Conservation (phyloP, 768 basidiomycete species). For the Rhodotorula toruloides region DNA sequence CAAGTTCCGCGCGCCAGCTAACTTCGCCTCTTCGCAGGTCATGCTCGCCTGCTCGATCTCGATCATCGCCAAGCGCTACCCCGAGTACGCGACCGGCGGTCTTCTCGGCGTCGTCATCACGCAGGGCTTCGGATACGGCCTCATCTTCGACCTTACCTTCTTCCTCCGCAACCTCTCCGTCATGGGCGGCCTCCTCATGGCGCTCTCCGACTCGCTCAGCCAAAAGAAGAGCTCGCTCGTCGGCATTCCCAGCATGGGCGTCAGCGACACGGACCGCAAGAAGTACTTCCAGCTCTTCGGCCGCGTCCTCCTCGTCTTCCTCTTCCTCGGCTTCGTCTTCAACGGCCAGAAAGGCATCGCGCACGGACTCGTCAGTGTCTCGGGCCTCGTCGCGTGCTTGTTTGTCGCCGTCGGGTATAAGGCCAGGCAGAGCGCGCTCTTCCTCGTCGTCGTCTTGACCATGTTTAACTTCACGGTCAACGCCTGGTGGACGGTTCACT, state of each 20-base stretch:
- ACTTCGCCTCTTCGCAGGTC: conserved; percentile 53
- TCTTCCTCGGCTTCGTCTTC: conserved; percentile 83
- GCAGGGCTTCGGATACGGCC: conserved; percentile 96
- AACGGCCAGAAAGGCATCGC: conserved; percentile 36
- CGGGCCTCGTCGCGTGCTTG: conserved; percentile 83
- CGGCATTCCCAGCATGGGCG: conserved; percentile 65
- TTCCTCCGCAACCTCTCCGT: conserved; percentile 98
- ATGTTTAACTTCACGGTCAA: conserved; percentile 74
- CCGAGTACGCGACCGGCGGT: conserved; percentile 82
- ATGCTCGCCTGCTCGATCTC: conserved; percentile 81
- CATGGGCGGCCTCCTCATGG: conserved; percentile 98
- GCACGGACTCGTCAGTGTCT: conserved; percentile 63
- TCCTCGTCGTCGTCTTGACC: conserved; percentile 85
- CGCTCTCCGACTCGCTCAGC: conserved; percentile 91
- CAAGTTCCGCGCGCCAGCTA: too few species aligned
- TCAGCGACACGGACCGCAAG: conserved; percentile 92
- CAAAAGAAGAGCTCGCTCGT: conserved; percentile 72
- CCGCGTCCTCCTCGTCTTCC: too few species aligned
- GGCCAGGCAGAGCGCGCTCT: conserved; percentile 95
- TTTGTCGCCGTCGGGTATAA: conserved; percentile 99
- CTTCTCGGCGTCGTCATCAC: conserved; percentile 85
- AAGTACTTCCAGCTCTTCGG: too few species aligned
- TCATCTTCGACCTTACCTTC: conserved; percentile 99
- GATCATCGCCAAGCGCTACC: conserved; percentile 78
- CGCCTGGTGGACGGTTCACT: conserved; percentile 95